Base-by-base conservation (phyloP, 371 early-diverging fungal genomes). In the Apophysomyces trapeziformis region DNA sequence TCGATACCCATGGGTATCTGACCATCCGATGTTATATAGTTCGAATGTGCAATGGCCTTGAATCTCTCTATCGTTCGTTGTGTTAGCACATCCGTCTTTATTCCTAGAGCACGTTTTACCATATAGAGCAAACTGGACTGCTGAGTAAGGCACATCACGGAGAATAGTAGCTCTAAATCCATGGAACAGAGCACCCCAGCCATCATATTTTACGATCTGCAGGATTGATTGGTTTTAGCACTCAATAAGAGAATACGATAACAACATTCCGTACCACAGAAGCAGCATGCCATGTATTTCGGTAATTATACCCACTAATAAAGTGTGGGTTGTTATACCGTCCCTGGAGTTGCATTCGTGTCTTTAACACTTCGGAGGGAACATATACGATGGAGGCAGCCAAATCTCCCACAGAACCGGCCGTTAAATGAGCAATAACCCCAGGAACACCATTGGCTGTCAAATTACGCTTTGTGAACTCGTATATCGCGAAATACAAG, bases 261-360 rank as follows among this genome's bases (percentile, higher is more conserved):
- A 18, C 57, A 41, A 18, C n/a, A n/a, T 32, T 13, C 58, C 66
- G 72, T 79, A 87, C 89, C 67, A 85, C 87, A 66, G 72, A 80
- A 21, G 90, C 77, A 26, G 94, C 94, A 73, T 92, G 87, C 83
- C 83, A 86, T 63, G 89, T 89, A 66, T 79, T 85, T 67, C 79
- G 80, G 71, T 93, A 92, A 66, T 92, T 92, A 69, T 91, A 89
- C 65, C 87, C 89, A 41, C 91, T 89, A 45, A 89, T 78, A 69
- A 89, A 89, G 61, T 90, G 85, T 18, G 92, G 90, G 72, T 92
- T 92, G 61, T 90, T 91, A 67, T 90, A 90, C 64, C 87, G 80
- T 8, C 93, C 93, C 63, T 93, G 93, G 35, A 93, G 72, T 68
- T 93, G 94, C 80, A 93, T 76, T 58, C 94, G 79, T 1, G 92